Evolutionary conservation across 495 filamentous ascomycete genomes (phyloP).

Genomic region (Penicillium antarcticum): DNA sequence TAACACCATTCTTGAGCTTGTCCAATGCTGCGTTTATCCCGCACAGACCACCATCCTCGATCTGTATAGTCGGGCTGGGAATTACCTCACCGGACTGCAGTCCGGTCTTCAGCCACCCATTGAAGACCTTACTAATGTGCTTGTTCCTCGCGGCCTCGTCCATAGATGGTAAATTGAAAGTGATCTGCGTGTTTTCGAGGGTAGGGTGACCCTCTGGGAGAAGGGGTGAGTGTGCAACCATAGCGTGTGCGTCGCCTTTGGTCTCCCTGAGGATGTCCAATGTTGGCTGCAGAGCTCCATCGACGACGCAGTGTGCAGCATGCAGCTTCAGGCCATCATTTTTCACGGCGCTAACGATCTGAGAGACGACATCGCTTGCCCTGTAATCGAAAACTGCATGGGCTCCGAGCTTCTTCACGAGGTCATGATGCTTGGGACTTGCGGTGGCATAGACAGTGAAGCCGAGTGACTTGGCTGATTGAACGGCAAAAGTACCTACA

Average conservation of each 20-base stretch:
- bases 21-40: conserved; percentile 15
- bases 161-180: conserved; percentile 21
- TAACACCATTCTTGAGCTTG: conserved; percentile 17
- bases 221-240: conserved; percentile 20
- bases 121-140: conserved; percentile 31
- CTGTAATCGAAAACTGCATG: conserved; percentile 43
- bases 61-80: conserved; percentile 17
- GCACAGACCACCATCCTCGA: conserved; percentile 15
- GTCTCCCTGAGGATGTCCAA: conserved; percentile 29
- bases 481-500: conserved; percentile 39
- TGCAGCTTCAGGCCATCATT: conserved; percentile 30
- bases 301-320: conserved; percentile 25
- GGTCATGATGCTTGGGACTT: conserved; percentile 39
- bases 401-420: conserved; percentile 43
- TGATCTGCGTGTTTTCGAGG: conserved; percentile 28
- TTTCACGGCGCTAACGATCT: conserved; percentile 34
- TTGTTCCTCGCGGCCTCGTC: conserved; percentile 22
- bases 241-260: conserved; percentile 13
- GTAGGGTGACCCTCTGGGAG: conserved; percentile 23
- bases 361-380: conserved; percentile 29
- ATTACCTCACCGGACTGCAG: conserved; percentile 8
- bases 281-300: conserved; percentile 15
- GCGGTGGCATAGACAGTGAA: conserved; percentile 46
- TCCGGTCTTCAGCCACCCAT: conserved; percentile 31
- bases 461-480: conserved; percentile 38